phyloP scores from a whole-genome alignment of 2,329 filamentous ascomycete genomes.

The Ceratocystiopsis sp. region DNA sequence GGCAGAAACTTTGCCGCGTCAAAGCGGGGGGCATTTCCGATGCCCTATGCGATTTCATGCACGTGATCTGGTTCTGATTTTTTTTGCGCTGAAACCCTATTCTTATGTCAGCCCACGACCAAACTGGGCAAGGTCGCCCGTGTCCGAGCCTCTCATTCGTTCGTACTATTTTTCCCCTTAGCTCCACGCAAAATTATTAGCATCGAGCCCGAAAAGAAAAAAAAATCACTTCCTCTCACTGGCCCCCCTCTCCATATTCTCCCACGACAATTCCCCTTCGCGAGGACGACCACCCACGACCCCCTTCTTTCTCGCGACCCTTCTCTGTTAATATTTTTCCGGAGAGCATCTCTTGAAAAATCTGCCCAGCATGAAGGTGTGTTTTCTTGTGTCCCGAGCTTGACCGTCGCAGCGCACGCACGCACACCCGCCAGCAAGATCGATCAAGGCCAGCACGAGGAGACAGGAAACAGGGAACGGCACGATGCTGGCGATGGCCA shows the following conservation, averaged over 20 bases:
- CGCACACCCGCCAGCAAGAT: background rate
- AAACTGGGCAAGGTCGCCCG: background rate
- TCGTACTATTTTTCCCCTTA: conserved; percentile 6
- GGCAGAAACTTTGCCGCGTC: too few species aligned
- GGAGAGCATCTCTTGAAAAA: background rate
- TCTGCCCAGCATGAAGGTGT: conserved; percentile 10
- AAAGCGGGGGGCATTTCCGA: background rate
- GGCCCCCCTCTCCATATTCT: background rate
- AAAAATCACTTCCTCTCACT: background rate
- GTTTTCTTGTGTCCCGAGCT: background rate
- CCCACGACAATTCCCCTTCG: background rate
- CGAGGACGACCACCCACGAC: background rate
- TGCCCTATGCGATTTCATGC: background rate
- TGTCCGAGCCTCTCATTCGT: background rate
- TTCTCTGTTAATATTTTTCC: conserved; percentile 7
- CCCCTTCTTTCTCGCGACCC: too few species aligned
- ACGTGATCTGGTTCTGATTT: background rate
- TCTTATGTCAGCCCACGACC: conserved; percentile 10
- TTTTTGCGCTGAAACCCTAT: conserved; percentile 9
- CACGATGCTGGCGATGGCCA: too few species aligned
- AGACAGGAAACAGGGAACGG: too few species aligned
- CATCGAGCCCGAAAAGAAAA: background rate
- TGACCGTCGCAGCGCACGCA: too few species aligned
- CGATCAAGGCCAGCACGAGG: background rate
- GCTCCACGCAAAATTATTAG: conserved; percentile 3